Base-by-base conservation (phyloP, 2,329 filamentous ascomycete species). In the Elsinoe ampelina region DNA sequence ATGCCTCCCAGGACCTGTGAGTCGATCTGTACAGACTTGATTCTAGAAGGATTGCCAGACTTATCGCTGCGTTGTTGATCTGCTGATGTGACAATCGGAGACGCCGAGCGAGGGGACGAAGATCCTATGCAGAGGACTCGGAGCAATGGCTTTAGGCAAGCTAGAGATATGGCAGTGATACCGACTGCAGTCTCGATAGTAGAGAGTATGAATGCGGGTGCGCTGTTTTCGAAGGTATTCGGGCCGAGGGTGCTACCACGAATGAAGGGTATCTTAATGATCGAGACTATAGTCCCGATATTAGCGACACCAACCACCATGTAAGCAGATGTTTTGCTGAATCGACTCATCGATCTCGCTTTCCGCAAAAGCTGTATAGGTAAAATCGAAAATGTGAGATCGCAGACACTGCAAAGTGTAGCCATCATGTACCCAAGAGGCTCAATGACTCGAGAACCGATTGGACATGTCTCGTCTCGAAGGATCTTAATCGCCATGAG, bases 21-120 rank as follows among this genome's bases (percentile, higher is more conserved):
- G n/a, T 55, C 52, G 26, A 50, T 50, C 45, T 50, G 45, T n/a
- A 55, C 17, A 10, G 35, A 42, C n/a, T 55, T 41, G 36, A 43
- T 43, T 7, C 19, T 43, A 13, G 35, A 41, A 19, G 19, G 13
- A 7, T 19, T 43, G 22, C 15, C 26, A 13, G 10, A 19, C 8
- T 43, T 34, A 34, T 15, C 20, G 35, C 10, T 34, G 12, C 12
- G 20, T 13, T 13, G 2, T 30, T 15, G 35, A 19, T 19, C 35
- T 19, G 42, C 20, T 2, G 30, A 30, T 2, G n/a, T 38, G 6
- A 35, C 2, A 26, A 26, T 19, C 13, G 52, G 15, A 13, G 52
- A 42, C 4, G 38, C 30, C 19, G 38, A 43, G 19, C 26, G 42
- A 10, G 19, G 36, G 7, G 36, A 22, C 20, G 26, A 30, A 8